Conservation (phyloP, 225 moss, liverwort and hornwort genomes). For the Bryoerythrophyllum caledonicum region DNA sequence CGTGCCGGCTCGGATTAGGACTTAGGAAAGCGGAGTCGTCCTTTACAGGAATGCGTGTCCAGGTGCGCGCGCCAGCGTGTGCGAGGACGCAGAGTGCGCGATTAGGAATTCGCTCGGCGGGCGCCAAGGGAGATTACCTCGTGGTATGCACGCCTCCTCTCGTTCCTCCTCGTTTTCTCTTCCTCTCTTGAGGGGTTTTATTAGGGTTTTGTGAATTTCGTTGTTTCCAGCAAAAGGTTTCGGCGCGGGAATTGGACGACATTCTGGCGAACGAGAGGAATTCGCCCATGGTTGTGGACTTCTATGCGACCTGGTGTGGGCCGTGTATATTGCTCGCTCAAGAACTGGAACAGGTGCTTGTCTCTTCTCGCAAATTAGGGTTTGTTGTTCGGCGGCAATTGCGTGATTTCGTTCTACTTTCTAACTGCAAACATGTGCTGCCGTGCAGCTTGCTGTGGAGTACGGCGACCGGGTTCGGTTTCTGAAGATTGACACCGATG, state of each 20-base stretch:
- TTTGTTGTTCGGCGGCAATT: too few species aligned
- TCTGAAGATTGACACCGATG: conserved; percentile 95
- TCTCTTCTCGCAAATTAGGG: too few species aligned
- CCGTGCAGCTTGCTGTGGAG: conserved; percentile 80
- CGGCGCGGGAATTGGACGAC: conserved; percentile 87
- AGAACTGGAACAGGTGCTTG: conserved; percentile 78
- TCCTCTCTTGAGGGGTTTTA: neutral
- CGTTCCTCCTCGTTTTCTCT: neutral
- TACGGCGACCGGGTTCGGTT: conserved; percentile 80
- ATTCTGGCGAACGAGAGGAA: conserved; percentile 79
- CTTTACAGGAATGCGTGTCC: conserved; percentile 29
- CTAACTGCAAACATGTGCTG: conserved; percentile 1
- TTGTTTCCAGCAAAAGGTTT: conserved; percentile 85
- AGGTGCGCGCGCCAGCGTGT: conserved; percentile 15
- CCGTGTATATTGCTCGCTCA: conserved; percentile 96
- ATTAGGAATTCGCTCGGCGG: conserved; percentile 32
- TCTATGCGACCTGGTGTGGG: conserved; percentile 99
- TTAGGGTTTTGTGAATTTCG: conserved; percentile 16
- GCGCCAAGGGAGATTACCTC: conserved; percentile 53
- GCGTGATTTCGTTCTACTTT: too few species aligned
- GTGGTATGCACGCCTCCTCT: conserved; percentile 41
- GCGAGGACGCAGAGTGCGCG: conserved; percentile 23
- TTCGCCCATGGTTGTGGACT: conserved; percentile 93
- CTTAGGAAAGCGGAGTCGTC: conserved; percentile 13
- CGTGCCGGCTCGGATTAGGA: conserved; percentile 10